phyloP scores from a whole-genome alignment of 1,139 yeast genomes.

The Zygosaccharomyces pseudobailii region DNA sequence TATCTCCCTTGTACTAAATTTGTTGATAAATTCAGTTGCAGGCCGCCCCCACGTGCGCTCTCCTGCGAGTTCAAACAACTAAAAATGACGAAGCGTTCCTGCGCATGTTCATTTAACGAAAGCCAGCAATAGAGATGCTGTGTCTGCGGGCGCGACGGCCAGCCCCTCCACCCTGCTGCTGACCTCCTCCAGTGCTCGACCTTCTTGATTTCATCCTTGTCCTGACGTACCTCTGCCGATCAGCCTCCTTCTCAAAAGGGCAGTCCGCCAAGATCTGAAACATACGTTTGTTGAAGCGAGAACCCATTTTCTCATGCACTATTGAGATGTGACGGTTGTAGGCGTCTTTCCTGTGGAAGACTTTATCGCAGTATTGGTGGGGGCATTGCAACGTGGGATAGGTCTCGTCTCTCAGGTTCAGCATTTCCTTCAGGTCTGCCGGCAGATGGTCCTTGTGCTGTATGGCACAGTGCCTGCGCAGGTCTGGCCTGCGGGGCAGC shows the following conservation, averaged over 20 bases:
- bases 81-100: no score
- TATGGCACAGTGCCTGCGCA: slow-evolving; percentile 55
- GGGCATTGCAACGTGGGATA: slow-evolving; percentile 34
- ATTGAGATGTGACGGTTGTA: slow-evolving; percentile 49
- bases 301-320: slow-evolving; percentile 47
- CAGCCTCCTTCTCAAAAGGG: slow-evolving; percentile 17
- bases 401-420: slow-evolving; percentile 28
- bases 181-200: slow-evolving; percentile 1
- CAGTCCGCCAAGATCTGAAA: slow-evolving; percentile 24
- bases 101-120: background rate
- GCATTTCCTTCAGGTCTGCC: slow-evolving; percentile 20
- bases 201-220: slow-evolving; percentile 10
- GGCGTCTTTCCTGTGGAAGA: slow-evolving; percentile 55
- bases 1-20: no score
- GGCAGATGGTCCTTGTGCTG: slow-evolving; percentile 43
- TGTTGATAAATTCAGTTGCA: no score
- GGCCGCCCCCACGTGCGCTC: no score
- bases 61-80: no score
- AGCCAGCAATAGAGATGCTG: slow-evolving; percentile 1
- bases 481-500: slow-evolving; percentile 53
- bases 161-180: background rate
- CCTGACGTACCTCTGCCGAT: slow-evolving; percentile 9
- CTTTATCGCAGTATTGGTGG: slow-evolving; percentile 45
- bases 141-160: background rate
- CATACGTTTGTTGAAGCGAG: slow-evolving; percentile 42